These are phyloP conservation scores for Boeremia exigua DNA, from an alignment of 2,329 filamentous ascomycete species.

Conservation along the genomic window DNA sequence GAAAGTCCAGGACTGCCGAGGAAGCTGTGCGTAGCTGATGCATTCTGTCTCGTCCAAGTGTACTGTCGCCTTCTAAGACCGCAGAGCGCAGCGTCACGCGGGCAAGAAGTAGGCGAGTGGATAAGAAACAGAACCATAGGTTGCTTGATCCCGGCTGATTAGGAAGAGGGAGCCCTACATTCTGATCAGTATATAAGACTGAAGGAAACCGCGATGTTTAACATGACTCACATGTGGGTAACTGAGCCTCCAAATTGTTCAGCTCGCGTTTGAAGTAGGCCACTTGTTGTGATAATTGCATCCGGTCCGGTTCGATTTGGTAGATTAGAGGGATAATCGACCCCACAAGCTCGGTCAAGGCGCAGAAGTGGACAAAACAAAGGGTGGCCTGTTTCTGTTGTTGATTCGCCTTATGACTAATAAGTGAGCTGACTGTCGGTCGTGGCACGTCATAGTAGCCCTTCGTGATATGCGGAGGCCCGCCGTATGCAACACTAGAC, in stretches of 20 bases:
- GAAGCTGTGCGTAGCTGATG: constrained; percentile 58
- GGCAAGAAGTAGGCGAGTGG: constrained; percentile 48
- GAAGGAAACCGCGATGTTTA: fast-evolving
- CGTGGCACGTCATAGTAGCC: constrained; percentile 63
- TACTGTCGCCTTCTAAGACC: constrained; percentile 33
- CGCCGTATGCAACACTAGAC: constrained; percentile 63
- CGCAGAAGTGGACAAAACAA: constrained; percentile 61
- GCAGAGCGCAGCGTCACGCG: constrained; percentile 44
- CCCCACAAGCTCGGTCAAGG: constrained; percentile 53
- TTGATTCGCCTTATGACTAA: constrained; percentile 44
- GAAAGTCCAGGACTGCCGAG: constrained; percentile 58
- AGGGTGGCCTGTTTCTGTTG: constrained; percentile 55
- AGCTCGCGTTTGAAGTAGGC: constrained; percentile 42
- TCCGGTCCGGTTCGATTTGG: constrained; percentile 39
- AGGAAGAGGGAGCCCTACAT: constrained; percentile 32
- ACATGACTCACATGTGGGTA: constrained; percentile 36
- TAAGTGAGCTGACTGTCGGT: constrained; percentile 53
- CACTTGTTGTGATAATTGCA: constrained; percentile 36
- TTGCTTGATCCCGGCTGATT: constrained; percentile 43
- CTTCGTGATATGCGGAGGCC: constrained; percentile 60
- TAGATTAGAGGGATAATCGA: constrained; percentile 50
- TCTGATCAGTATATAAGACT: not conserved
- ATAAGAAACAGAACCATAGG: constrained; percentile 51
- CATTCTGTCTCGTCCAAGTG: constrained; percentile 39
- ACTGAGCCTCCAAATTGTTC: constrained; percentile 41